Evolutionary conservation across 2,329 filamentous ascomycete species (phyloP), one percentile per base, ranked within the genome.

Genomic region (Coleophoma crateriformis): DNA sequence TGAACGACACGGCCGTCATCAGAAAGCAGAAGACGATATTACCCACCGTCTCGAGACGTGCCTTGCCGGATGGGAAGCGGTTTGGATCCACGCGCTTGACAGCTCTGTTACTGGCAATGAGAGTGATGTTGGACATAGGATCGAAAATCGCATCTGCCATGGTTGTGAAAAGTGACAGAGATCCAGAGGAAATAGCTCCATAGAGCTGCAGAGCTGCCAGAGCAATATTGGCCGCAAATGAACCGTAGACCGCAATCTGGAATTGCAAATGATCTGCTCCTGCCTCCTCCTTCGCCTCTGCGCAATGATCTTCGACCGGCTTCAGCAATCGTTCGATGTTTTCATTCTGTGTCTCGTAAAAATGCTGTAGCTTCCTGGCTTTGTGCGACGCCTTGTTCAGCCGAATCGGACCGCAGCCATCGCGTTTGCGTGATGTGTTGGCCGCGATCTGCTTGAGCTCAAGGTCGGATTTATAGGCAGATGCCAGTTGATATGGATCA

Each of bases 111-210:
- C 87, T 90, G 35, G 96, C 69, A 50, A 97, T 90, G 13, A 97
- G 77, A 1, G 88, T 92, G 47, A 96, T 67, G 63, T 96, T 96
- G 62, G 87, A 92, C 62, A 95, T 65, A 8, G 90, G 94, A 64
- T 97, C 94, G 70, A 97, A 97, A 57, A 97, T 77, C 46, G 91
- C 84, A 68, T 99, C 94, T 14, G 91, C 92, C 88, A 95, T 95
- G 55, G 92, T 99, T 14, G 94, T 96, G 72, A 97, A 96, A 43
- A 99, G 82, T 5, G 92, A 96, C 34, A 97, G 79, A n/a, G 90
- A 96, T 43, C 87, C 84, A 0, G 91, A 96, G 0, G 87, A 82
- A 42, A 89, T 79, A 53, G 94, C 94, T 40, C 86, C 94, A 65
- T 95, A 99, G 35, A 96, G 73, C 69, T 99, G 94, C 15, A 99